Base-by-base conservation (phyloP, 305 asterid genomes). In the Fraxinus dipetala region DNA sequence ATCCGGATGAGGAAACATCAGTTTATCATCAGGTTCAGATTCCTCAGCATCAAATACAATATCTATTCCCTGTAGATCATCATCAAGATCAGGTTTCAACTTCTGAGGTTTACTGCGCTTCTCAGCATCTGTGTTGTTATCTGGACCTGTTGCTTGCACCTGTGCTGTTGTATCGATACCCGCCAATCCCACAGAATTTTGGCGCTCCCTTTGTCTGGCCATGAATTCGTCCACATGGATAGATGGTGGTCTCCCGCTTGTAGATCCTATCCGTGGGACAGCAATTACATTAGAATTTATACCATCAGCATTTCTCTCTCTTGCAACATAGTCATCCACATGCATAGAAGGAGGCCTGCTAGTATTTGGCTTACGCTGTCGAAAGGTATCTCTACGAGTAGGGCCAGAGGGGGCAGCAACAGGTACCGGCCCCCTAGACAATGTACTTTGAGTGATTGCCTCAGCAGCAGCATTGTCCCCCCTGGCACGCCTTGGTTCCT, bases 321-420 rank as follows among this genome's bases (percentile, higher is more conserved):
- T 92, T 77, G 97, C 97, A 84, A 95, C 99, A 88, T 93, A 95
- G 92, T 93, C 99, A 87, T 95, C 98, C 78, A 95, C 98, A 79
- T 95, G 93, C 91, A 96, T 96, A 81, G 99, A 96, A 83, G 99
- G 99, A 77, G 99, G 98, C 79, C 98, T 91, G 89, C 99, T 96
- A 72, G 98, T 96, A 90, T 96, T 96, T 34, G 97, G 98, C 90
- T 96, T 96, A 77, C 99, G 99, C 88, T 90, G 97, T 81, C 99
- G 91, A 87, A 96, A 96, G 80, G 91, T 87, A 85, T 96, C 99
- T 82, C 99, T 93, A 13, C 99, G 95, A 72, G 96, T 89, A 24
- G 97, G 97, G 76, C 91, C 99, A 22, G 97, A 83, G 70, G 96
- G 87, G 14, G 91, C 85, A 48, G 88, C 76, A 80, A 90, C 86